Evolutionary conservation across 2,329 filamentous ascomycete genomes (phyloP).

Genomic region (Sarocladiaceae sp.): DNA sequence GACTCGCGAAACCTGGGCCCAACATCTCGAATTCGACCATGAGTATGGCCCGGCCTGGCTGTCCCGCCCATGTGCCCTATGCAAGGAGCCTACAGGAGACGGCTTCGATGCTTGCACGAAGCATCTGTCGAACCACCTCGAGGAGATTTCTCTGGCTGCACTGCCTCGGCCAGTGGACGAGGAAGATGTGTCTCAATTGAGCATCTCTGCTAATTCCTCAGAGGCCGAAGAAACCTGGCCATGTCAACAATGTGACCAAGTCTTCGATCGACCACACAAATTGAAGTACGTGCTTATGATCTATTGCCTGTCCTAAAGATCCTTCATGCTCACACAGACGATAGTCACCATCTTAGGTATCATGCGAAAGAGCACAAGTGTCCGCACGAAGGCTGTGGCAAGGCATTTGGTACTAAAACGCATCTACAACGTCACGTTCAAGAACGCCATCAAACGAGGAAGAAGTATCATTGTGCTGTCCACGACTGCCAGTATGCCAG

Average conservation of each 20-base stretch:
- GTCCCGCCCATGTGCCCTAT: background rate
- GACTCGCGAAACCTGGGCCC: background rate
- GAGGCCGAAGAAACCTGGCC: no score
- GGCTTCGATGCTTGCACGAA: background rate
- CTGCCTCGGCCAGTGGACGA: background rate
- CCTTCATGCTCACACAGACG: no score
- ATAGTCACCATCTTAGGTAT: background rate
- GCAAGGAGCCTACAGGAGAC: background rate
- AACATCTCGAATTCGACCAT: conserved; percentile 5
- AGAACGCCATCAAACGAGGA: no score
- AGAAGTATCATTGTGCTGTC: background rate
- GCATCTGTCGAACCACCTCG: background rate
- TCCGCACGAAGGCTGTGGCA: background rate
- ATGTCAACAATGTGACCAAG: no score
- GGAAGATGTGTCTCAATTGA: background rate
- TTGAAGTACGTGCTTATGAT: no score
- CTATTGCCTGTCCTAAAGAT: no score
- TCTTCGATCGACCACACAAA: no score
- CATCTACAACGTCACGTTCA: background rate
- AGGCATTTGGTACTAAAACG: background rate
- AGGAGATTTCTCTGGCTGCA: background rate
- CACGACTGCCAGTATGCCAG: background rate
- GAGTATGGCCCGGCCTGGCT: background rate
- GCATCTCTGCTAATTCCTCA: background rate
- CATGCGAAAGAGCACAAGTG: background rate